Percentiles rank a stretch among this genome's conserved stretches.
Evolutionary conservation across 345 rosid genomes (phyloP).

Genomic region (Fremontodendron californicum): DNA sequence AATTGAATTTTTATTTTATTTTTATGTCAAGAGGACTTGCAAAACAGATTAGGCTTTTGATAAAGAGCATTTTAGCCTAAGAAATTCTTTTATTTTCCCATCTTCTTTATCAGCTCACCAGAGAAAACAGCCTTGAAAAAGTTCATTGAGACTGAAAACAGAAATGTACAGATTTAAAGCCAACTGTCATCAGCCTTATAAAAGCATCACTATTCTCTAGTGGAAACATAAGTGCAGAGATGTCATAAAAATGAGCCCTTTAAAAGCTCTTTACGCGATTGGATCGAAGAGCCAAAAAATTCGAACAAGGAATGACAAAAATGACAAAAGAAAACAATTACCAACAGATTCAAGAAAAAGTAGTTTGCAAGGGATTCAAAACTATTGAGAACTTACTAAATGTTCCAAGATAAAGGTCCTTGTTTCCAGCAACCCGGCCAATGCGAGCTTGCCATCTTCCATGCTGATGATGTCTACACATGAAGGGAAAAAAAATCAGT

Average conservation of each 20-base stretch:
- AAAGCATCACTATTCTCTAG: slow-evolving; percentile 36
- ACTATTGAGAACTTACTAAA: slow-evolving; percentile 46
- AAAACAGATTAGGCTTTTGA: neutral
- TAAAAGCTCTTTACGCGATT: slow-evolving; percentile 21
- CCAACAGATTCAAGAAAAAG: neutral
- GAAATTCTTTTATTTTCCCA: neutral
- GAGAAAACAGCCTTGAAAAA: slow-evolving; percentile 28
- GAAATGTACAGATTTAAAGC: slow-evolving; percentile 22
- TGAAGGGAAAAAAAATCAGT: neutral
- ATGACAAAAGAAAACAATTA: neutral
- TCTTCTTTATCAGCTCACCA: slow-evolving; percentile 1
- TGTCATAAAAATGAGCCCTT: slow-evolving; percentile 20
- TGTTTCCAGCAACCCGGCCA: slow-evolving; percentile 85
- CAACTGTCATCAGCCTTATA: slow-evolving; percentile 40
- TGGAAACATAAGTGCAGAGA: slow-evolving; percentile 27
- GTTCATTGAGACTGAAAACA: slow-evolving; percentile 12
- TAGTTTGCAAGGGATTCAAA: neutral
- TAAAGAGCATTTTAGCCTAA: neutral
- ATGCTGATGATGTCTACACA: slow-evolving; percentile 70
- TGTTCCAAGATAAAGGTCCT: slow-evolving; percentile 84
- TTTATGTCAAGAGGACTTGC: neutral
- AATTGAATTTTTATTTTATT: neutral
- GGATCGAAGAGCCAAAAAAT: neutral
- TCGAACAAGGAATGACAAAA: slow-evolving; percentile 13
- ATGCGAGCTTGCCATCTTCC: slow-evolving; percentile 92